Evolutionary conservation across 192 early-diverging fungal species (phyloP).

Genomic region (Lunasporangiospora selenospora): DNA sequence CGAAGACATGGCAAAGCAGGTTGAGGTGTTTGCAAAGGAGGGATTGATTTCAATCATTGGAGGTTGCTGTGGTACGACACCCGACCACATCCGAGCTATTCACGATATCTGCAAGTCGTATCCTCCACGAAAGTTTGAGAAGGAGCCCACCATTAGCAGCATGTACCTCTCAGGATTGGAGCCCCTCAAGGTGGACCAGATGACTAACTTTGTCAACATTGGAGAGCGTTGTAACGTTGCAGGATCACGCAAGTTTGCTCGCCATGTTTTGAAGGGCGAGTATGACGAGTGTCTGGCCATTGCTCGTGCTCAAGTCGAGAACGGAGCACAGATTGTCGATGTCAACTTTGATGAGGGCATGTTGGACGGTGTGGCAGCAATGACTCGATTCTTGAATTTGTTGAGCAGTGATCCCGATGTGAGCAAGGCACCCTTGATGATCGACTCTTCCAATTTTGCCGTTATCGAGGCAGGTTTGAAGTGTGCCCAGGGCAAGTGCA

Average conservation of each 20-base stretch:
- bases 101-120: conserved; percentile 78
- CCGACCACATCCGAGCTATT: conserved; percentile 88
- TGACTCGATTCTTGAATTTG: conserved; percentile 94
- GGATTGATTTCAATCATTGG: conserved; percentile 96
- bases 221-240: conserved; percentile 98
- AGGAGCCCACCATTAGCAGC: conserved; percentile 69
- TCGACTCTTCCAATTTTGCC: conserved; percentile 98
- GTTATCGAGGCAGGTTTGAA: conserved; percentile 95
- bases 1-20: conserved; percentile 83
- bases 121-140: conserved; percentile 79
- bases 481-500: conserved; percentile 97
- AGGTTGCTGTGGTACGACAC: conserved; percentile 98
- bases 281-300: conserved; percentile 96
- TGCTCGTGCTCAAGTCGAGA: conserved; percentile 93
- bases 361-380: conserved; percentile 92
- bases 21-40: conserved; percentile 87
- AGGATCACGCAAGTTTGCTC: conserved; percentile 92
- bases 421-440: conserved; percentile 83
- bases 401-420: conserved; percentile 95
- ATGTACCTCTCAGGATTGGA: conserved; percentile 90
- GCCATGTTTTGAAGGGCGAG: conserved; percentile 90
- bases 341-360: conserved; percentile 97
- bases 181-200: conserved; percentile 80
- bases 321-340: conserved; percentile 94
- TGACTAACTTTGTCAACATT: conserved; percentile 91